Evolutionary conservation across 23 red algal genomes (phyloP), one percentile per base, ranked within the genome.

Genomic region (Agarophyton chilense): DNA sequence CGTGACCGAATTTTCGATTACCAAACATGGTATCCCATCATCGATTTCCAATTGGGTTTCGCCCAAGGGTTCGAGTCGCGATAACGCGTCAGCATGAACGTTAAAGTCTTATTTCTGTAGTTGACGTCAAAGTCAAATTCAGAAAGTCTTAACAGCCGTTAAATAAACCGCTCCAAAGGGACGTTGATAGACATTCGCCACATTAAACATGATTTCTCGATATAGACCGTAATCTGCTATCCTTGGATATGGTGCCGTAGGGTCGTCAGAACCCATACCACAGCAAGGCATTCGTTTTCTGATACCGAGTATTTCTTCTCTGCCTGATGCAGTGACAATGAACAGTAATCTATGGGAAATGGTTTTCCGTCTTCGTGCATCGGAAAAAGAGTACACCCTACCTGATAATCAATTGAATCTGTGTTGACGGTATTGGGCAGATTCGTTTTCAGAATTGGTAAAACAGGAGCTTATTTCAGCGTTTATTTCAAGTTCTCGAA

Each of bases 321-420:
- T 19, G 8, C 12, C 0, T 12, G 8, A 11, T 25, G 6, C 7
- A 86, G 1, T 14, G 28, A 9, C 13, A 21, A 34, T 0, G 34
- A 72, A 0, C 60, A 86, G 36, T 44, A 86, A 9, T 51, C 78
- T 21, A 61, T 82, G 26, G 78, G 82, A 16, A 14, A 60, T 7
- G 9, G 82, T 17, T 53, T 1, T 42, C 1, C 82, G 8, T 72
- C 61, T 18, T 34, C 8, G 65, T 9, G 4, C 19, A 34, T 52
- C n/a, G 72, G 82, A 46, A 72, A 73, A 5, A 86, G 82, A 28
- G 52, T 10, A 25, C 61, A 86, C 18, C 44, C 82, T 9, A 86
- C 46, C 17, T 86, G 62, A 16, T 86, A 72, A 13, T 51, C 43
- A 22, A 0, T 49, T 5, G 62, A 49, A 45, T 86, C 82, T 17